These are phyloP conservation scores for Cryptococcus hybrid DNA, from an alignment of 1,284 basidiomycete genomes.

Conservation along the genomic window DNA sequence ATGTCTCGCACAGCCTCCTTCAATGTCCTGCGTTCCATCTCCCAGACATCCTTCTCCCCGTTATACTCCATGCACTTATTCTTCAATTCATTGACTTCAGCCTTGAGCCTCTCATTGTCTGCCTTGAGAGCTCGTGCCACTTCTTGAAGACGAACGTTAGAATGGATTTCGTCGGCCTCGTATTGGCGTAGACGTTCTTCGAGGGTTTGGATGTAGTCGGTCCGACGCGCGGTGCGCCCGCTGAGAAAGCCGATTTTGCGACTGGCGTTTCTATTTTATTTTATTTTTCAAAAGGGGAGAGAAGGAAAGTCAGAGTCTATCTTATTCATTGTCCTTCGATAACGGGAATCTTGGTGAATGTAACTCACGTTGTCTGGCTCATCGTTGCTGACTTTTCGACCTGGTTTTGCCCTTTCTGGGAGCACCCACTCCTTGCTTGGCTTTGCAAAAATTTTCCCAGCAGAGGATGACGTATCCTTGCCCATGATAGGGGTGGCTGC, in stretches of 20 bases:
- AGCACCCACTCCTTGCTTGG: constrained; percentile 88
- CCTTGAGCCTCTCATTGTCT: constrained; percentile 61
- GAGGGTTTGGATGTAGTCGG: constrained; percentile 83
- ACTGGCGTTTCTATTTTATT: constrained; percentile 32
- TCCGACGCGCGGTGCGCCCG: constrained; percentile 84
- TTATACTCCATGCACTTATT: constrained; percentile 63
- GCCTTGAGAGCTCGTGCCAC: constrained; percentile 83
- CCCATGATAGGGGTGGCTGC: constrained; percentile 5
- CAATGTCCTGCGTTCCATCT: constrained; percentile 14
- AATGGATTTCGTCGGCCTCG: constrained; percentile 85
- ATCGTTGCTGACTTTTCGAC: constrained; percentile 81
- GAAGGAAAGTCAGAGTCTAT: too few relatives aligned
- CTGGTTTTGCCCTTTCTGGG: constrained; percentile 83
- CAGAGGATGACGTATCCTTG: constrained; percentile 48
- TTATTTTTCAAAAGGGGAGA: background rate
- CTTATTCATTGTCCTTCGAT: background rate
- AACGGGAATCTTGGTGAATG: background rate
- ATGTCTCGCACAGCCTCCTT: constrained; percentile 12
- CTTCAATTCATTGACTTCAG: constrained; percentile 58
- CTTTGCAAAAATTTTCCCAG: constrained; percentile 50
- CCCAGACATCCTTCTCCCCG: constrained; percentile 52
- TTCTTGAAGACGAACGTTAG: constrained; percentile 79
- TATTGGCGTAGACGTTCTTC: constrained; percentile 82
- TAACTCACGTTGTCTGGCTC: constrained; percentile 44
- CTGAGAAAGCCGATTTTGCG: constrained; percentile 70